Evolutionary conservation across 2,329 filamentous ascomycete species (phyloP).

Genomic region (Podosphaera fusca): DNA sequence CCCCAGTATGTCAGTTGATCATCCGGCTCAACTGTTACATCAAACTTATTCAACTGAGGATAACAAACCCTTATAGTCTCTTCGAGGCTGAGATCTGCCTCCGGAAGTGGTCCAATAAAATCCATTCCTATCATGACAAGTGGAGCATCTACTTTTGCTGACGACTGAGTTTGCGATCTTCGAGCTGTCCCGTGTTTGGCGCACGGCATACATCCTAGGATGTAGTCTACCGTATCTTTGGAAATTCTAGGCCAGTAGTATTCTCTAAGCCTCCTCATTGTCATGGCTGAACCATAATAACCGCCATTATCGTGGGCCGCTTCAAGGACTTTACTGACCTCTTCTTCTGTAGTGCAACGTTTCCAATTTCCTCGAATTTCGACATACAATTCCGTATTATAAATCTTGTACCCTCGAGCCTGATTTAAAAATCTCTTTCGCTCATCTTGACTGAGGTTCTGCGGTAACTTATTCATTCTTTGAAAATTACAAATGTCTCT

Average conservation of each 20-base stretch:
- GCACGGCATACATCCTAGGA: neutral
- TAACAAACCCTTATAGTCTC: neutral
- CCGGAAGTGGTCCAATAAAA: neutral
- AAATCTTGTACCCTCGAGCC: neutral
- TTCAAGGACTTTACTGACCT: neutral
- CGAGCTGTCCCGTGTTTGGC: neutral
- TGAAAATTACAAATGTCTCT: neutral
- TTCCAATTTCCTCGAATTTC: neutral
- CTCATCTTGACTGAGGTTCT: neutral
- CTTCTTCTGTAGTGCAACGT: neutral
- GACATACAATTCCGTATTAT: neutral
- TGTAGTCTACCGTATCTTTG: neutral
- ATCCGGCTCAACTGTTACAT: neutral
- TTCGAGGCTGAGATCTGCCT: neutral
- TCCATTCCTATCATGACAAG: neutral
- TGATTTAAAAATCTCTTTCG: neutral
- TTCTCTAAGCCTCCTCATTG: neutral
- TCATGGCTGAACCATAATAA: neutral
- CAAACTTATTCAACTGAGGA: neutral
- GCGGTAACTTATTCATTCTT: neutral
- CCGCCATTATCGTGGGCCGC: neutral
- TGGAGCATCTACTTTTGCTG: neutral
- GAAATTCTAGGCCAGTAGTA: neutral
- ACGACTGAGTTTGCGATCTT: neutral
- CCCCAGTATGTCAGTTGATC: neutral